Evolutionary conservation across 1,139 yeast species (phyloP), one percentile per base, ranked within the genome.

Genomic region (Groenewaldozyma sp.): DNA sequence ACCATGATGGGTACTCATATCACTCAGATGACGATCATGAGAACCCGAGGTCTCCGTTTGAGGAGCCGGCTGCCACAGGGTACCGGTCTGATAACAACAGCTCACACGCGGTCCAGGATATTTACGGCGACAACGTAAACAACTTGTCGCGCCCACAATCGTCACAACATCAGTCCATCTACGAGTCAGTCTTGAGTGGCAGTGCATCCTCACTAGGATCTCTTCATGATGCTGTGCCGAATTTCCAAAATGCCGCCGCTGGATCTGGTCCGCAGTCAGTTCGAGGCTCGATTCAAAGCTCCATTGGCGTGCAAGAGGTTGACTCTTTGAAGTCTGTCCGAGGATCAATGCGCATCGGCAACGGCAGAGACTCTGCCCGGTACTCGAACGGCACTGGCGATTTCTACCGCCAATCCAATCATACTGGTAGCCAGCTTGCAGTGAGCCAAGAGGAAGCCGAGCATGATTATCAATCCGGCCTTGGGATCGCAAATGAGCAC

Each of bases 11-110:
- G 13, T 29, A 29, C 13, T 29, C 33, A 29, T 29, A 16, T n/a
- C 22, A 16, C 13, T 29, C 33, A 27, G 11, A 27, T 29, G 33
- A 29, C 10, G 33, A 29, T 4, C 21, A n/a, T n/a, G n/a, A n/a
- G n/a, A n/a, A n/a, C n/a, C n/a, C n/a, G n/a, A n/a, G n/a, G n/a
- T n/a, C n/a, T n/a, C n/a, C n/a, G n/a, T n/a, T n/a, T n/a, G n/a
- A n/a, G n/a, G n/a, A n/a, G n/a, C n/a, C n/a, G n/a, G n/a, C n/a
- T n/a, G n/a, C n/a, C n/a, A n/a, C n/a, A n/a, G n/a, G n/a, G n/a
- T n/a, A n/a, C n/a, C n/a, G n/a, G n/a, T n/a, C n/a, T n/a, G n/a
- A n/a, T n/a, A n/a, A n/a, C n/a, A n/a, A n/a, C n/a, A n/a, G n/a
- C n/a, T n/a, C n/a, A n/a, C n/a, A n/a, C n/a, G n/a, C n/a, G n/a